Conservation (phyloP, 2,329 filamentous ascomycete species). For the Cercospora sojina region DNA sequence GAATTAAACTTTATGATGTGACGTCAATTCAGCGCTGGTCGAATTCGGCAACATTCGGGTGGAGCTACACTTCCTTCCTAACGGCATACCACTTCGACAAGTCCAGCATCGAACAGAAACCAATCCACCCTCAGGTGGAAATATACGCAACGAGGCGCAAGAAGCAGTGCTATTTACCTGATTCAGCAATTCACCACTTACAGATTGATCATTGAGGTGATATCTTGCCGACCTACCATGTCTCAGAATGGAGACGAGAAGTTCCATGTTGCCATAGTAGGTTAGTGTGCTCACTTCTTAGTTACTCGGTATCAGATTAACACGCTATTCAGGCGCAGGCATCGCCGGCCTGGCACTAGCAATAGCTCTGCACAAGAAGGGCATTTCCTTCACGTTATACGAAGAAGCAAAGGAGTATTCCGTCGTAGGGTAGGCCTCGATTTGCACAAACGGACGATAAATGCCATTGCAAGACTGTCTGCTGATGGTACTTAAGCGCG, state of each 20-base stretch:
- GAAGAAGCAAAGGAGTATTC: constrained; percentile 47
- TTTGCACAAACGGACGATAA: neutral
- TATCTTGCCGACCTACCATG: neutral
- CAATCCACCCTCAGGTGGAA: neutral
- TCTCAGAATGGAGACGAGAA: neutral
- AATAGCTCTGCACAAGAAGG: constrained; percentile 50
- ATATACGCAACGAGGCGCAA: neutral
- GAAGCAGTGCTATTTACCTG: neutral
- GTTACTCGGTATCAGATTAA: constrained; percentile 40
- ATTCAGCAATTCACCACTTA: neutral
- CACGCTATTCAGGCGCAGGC: constrained; percentile 54
- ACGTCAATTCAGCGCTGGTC: neutral
- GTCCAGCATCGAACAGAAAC: neutral
- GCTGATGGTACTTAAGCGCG: constrained; percentile 29
- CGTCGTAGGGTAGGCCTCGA: constrained; percentile 41
- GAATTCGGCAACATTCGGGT: neutral
- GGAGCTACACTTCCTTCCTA: neutral
- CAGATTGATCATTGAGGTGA: neutral
- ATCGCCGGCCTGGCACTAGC: constrained; percentile 58
- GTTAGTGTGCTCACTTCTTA: neutral
- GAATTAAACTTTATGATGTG: neutral
- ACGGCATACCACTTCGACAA: neutral
- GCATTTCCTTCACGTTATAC: constrained; percentile 46
- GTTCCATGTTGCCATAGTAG: constrained; percentile 4
- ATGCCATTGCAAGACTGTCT: neutral